A percentile compares a stretch with the other conserved stretches of the same genome.
These are phyloP conservation scores for Keithomyces neogunnii DNA, from an alignment of 2,329 filamentous ascomycete genomes.

Conservation along the genomic window DNA sequence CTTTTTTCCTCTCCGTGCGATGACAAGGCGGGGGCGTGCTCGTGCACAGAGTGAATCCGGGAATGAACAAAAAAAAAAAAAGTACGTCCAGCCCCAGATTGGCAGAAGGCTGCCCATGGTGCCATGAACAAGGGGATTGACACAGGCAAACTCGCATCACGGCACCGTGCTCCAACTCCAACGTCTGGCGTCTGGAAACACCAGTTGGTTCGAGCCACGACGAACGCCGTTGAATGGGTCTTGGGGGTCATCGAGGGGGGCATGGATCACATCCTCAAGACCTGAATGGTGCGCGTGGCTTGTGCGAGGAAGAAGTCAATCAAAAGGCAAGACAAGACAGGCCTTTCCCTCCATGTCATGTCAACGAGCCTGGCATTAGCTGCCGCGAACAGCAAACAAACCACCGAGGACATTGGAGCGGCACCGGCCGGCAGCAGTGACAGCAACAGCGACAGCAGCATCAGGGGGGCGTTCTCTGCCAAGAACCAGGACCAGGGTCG, in stretches of 20 bases:
- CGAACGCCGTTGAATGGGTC: neutral
- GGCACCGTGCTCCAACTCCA: neutral
- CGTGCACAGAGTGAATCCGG: slow-evolving; percentile 3
- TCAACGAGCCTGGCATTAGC: no score
- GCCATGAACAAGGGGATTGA: slow-evolving; percentile 2
- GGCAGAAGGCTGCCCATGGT: neutral
- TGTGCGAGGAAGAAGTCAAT: neutral
- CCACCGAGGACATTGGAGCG: neutral
- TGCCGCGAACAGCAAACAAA: neutral
- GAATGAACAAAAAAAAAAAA: neutral
- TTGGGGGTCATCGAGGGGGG: neutral
- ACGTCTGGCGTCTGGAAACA: neutral
- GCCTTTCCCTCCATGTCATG: neutral
- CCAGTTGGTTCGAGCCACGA: slow-evolving; percentile 7
- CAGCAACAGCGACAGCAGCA: no score
- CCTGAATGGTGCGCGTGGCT: neutral
- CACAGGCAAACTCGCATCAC: neutral
- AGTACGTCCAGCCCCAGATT: neutral
- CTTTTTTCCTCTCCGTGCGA: slow-evolving; percentile 9
- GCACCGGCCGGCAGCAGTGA: no score
- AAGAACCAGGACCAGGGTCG: slow-evolving; percentile 3
- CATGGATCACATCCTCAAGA: neutral
- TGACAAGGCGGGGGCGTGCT: slow-evolving; percentile 6
- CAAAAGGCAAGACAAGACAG: neutral
- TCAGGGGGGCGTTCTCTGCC: neutral